phyloP scores from a whole-genome alignment of 108 stramenopile genomes.

The Pseudonitzschia multistriata region DNA sequence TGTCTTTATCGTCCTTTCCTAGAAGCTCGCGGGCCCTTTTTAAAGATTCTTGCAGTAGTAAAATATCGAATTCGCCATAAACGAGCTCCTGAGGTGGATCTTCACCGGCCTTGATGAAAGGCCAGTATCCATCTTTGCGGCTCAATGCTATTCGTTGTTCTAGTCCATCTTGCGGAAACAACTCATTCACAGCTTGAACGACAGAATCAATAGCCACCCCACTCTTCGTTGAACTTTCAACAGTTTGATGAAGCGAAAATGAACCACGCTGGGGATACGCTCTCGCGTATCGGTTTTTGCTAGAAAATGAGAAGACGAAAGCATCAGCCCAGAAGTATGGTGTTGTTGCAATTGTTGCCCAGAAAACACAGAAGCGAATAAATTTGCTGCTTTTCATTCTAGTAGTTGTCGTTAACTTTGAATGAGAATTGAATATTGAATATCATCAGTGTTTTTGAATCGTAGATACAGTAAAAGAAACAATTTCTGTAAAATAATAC shows the following conservation, averaged over 20 bases:
- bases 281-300: neutral
- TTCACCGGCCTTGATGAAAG: slow-evolving; percentile 58
- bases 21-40: slow-evolving; percentile 43
- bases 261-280: neutral
- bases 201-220: neutral
- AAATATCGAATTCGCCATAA: slow-evolving; percentile 81
- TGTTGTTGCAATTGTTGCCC: neutral
- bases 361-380: neutral
- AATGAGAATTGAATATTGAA: too few relatives aligned
- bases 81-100: slow-evolving; percentile 68
- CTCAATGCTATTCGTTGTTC: slow-evolving; percentile 61
- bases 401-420: too few relatives aligned
- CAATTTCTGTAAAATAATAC: too few relatives aligned
- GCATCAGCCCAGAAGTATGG: neutral
- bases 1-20: slow-evolving; percentile 4
- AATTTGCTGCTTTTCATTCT: too few relatives aligned
- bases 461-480: too few relatives aligned
- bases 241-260: neutral
- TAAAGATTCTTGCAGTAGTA: slow-evolving; percentile 64
- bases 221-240: neutral
- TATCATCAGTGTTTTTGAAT: too few relatives aligned
- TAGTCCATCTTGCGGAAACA: slow-evolving; percentile 61
- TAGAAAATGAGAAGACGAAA: neutral
- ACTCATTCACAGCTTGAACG: slow-evolving; percentile 38
- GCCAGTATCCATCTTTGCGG: slow-evolving; percentile 85